Base-by-base conservation (phyloP, 2,329 filamentous ascomycete genomes). In the Aspergillus sojae region DNA sequence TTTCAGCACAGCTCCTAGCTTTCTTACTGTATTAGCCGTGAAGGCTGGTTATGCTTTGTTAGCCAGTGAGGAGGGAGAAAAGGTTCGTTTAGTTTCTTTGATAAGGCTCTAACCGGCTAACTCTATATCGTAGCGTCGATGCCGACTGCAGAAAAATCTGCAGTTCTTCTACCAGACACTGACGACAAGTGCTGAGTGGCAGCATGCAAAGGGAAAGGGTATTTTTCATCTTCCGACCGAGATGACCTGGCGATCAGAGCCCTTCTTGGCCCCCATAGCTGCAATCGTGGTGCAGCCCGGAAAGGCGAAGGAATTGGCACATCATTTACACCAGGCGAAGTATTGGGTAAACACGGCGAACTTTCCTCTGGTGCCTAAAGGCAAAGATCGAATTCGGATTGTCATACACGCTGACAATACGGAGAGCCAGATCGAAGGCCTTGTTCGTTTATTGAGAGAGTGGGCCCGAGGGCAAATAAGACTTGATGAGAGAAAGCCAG, bases 391-490 rank as follows among this genome's bases (percentile, higher is more conserved):
- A 12, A 48, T 65, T 23, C 61, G 64, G 34, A 43, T 65, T 21
- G 57, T 63, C 41, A 52, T 65, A 3, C 64, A 65, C 28, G 56
- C 64, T 7, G 58, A 63, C 41, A 65, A 65, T 41, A 65, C 61
- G 6, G 26, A 21, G 12, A 41, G 57, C 36, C 23, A 65, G 34
- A 63, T 65, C 19, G 45, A 59, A 19, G 30, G 30, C 9, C 43
- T 65, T 10, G 56, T 65, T 5, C 34, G 50, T 2, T 26, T 58
- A 5, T 54, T 65, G 23, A 54, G 58, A 48, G 46, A 45, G n/a
- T 65, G 61, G 61, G 61, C 61, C 12, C 16, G 14, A 12, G 48
- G 32, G 28, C 61, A 54, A 39, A 30, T 52, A 23, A 21, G 9
- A 19, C 28, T n/a, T 21, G 28, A 5, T 12, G 26, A 52, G 45